A percentile compares a stretch with the other conserved stretches of the same genome.
Evolutionary conservation across 1,284 basidiomycete genomes (phyloP).

Genomic region (Melampsora larici-populina): DNA sequence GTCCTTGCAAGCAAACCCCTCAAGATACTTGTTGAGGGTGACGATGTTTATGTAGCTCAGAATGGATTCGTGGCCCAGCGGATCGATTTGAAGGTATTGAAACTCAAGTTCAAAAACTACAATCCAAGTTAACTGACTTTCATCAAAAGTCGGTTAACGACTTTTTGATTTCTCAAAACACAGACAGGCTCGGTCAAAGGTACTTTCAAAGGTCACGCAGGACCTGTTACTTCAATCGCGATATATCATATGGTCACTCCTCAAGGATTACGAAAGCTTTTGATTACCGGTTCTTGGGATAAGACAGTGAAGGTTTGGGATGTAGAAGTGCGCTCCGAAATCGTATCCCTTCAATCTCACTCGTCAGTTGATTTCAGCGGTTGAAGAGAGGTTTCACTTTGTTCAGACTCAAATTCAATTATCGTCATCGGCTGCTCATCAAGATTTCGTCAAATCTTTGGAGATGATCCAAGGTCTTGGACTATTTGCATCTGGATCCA

Average conservation of each 20-base stretch:
- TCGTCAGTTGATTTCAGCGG: slow-evolving; percentile 24
- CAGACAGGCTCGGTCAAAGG: slow-evolving; percentile 74
- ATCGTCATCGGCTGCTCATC: slow-evolving; percentile 28
- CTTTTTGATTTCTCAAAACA: slow-evolving; percentile 19
- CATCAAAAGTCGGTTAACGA: slow-evolving; percentile 29
- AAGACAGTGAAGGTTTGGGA: slow-evolving; percentile 85
- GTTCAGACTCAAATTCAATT: slow-evolving; percentile 37
- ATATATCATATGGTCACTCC: slow-evolving; percentile 56
- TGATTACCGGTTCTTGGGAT: slow-evolving; percentile 86
- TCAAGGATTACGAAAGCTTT: slow-evolving; percentile 61
- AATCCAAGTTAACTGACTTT: slow-evolving; percentile 44
- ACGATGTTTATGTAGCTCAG: slow-evolving; percentile 77
- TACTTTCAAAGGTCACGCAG: slow-evolving; percentile 74
- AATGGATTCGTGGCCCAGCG: slow-evolving; percentile 71
- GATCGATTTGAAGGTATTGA: slow-evolving; percentile 68
- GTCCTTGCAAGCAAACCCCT: slow-evolving; percentile 71
- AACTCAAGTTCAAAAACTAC: neutral
- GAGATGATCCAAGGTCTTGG: slow-evolving; percentile 27
- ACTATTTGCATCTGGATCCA: slow-evolving; percentile 24
- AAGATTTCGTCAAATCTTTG: slow-evolving; percentile 35
- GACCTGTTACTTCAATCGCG: slow-evolving; percentile 76
- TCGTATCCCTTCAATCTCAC: slow-evolving; percentile 49
- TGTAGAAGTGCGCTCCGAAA: slow-evolving; percentile 45
- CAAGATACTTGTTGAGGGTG: slow-evolving; percentile 64
- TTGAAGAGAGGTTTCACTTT: neutral